phyloP scores from a whole-genome alignment of 768 basidiomycete genomes.

The Serendipita vermifera region DNA sequence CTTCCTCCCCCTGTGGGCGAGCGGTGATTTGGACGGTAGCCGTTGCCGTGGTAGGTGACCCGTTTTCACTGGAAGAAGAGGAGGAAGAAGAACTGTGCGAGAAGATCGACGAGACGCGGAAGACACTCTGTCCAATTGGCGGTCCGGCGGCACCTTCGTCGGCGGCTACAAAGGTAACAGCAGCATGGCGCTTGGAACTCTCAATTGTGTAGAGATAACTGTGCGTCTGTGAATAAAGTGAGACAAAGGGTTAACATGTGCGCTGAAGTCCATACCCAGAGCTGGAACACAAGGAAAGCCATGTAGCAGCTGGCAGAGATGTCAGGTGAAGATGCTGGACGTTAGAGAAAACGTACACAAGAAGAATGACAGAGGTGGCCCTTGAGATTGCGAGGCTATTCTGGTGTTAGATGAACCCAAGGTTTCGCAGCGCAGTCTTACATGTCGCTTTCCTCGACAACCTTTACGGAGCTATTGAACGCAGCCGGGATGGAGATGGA shows the following conservation, averaged over 20 bases:
- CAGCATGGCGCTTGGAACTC: conserved; percentile 1
- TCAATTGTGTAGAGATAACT: conserved; percentile 5
- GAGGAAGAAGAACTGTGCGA: conserved; percentile 19
- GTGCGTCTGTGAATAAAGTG: background rate
- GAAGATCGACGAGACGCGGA: conserved; percentile 5
- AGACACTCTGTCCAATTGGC: conserved; percentile 3
- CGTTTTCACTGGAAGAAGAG: conserved; percentile 43
- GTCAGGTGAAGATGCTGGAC: no score
- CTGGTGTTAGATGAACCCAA: conserved; percentile 33
- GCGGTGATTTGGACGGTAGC: conserved; percentile 8
- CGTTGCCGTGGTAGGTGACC: conserved; percentile 33
- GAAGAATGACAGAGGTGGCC: conserved; percentile 3
- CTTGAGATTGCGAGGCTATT: conserved; percentile 32
- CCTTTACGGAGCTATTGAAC: conserved; percentile 25
- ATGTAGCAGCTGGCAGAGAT: conserved; percentile 8
- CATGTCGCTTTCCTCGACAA: conserved; percentile 15
- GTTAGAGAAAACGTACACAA: conserved; percentile 30
- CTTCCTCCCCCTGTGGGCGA: conserved; percentile 13
- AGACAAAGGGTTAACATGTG: background rate
- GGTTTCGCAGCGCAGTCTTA: conserved; percentile 27
- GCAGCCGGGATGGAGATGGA: conserved; percentile 28
- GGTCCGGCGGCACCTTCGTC: background rate
- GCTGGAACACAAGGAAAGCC: conserved; percentile 7
- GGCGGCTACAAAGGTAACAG: background rate
- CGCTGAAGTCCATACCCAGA: background rate